These are phyloP conservation scores for Trichoderma atrobrunneum DNA, from an alignment of 2,329 filamentous ascomycete species.

Conservation along the genomic window DNA sequence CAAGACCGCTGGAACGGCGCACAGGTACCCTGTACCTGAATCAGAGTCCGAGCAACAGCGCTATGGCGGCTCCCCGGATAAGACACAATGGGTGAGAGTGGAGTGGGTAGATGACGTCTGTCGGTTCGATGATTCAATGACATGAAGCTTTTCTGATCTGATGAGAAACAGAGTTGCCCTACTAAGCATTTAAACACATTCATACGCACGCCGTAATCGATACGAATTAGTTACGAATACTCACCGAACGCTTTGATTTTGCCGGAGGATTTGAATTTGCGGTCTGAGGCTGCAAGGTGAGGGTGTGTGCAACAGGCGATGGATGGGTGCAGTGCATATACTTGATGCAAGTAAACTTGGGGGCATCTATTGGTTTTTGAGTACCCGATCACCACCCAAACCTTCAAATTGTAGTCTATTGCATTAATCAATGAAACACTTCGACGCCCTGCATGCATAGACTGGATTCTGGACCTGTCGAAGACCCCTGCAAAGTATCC, in stretches of 20 bases:
- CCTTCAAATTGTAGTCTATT: not conserved
- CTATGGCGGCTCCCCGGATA: conserved; percentile 5
- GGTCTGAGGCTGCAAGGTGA: not conserved
- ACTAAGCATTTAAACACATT: not conserved
- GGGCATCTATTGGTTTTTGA: not conserved
- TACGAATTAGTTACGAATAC: not conserved
- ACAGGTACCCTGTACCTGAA: not conserved
- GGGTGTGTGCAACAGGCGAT: not conserved
- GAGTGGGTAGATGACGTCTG: conserved; percentile 12
- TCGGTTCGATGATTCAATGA: not conserved
- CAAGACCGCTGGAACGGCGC: not conserved
- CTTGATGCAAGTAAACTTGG: not conserved
- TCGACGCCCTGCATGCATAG: not conserved
- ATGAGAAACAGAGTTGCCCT: not conserved
- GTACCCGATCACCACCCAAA: not conserved
- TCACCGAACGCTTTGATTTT: not conserved
- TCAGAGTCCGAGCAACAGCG: not conserved
- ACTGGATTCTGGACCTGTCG: not conserved
- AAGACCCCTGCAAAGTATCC: not conserved
- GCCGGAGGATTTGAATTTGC: not conserved
- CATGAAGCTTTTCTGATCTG: not conserved
- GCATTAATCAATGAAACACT: not conserved
- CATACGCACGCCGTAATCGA: not conserved
- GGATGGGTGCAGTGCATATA: not conserved
- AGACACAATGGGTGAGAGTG: not conserved